phyloP scores from a whole-genome alignment of 371 early-diverging fungal genomes.

The Mucor velutinosus region DNA sequence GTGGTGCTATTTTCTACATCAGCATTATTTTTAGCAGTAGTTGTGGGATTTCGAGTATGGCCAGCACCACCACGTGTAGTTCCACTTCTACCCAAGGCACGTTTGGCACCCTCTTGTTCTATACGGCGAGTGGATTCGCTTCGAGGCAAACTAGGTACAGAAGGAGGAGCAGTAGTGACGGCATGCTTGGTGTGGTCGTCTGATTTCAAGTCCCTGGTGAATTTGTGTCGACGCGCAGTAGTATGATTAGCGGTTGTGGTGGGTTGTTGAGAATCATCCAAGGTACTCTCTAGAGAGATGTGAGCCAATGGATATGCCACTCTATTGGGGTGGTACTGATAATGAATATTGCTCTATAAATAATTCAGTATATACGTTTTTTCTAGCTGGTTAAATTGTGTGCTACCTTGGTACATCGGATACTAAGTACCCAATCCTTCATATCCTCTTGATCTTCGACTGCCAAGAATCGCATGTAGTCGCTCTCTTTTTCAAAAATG shows the following conservation, averaged over 20 bases:
- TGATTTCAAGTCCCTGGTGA: constrained; percentile 30
- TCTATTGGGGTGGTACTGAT: constrained; percentile 38
- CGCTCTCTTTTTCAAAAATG: constrained; percentile 82
- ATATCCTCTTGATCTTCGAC: constrained; percentile 73
- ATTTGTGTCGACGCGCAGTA: constrained; percentile 38
- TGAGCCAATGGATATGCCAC: constrained; percentile 42
- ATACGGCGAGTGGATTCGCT: constrained; percentile 28
- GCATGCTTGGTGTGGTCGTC: constrained; percentile 11
- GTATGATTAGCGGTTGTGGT: neutral
- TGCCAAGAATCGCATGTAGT: constrained; percentile 82
- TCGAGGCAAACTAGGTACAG: constrained; percentile 5
- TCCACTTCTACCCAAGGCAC: constrained; percentile 4
- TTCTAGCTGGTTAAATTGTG: neutral
- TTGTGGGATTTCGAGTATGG: constrained; percentile 27
- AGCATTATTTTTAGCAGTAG: constrained; percentile 2
- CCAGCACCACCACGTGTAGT: constrained; percentile 15
- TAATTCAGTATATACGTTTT: neutral
- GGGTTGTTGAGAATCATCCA: constrained; percentile 6
- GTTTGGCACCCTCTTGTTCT: constrained; percentile 4
- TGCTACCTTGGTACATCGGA: constrained; percentile 76
- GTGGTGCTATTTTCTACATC: neutral
- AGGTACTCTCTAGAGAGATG: constrained; percentile 12
- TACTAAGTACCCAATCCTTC: constrained; percentile 84
- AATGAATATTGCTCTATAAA: constrained; percentile 38
- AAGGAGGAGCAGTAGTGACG: neutral